Evolutionary conservation across 179 eudicot genomes (phyloP).

Genomic region (Gypsophila paniculata): DNA sequence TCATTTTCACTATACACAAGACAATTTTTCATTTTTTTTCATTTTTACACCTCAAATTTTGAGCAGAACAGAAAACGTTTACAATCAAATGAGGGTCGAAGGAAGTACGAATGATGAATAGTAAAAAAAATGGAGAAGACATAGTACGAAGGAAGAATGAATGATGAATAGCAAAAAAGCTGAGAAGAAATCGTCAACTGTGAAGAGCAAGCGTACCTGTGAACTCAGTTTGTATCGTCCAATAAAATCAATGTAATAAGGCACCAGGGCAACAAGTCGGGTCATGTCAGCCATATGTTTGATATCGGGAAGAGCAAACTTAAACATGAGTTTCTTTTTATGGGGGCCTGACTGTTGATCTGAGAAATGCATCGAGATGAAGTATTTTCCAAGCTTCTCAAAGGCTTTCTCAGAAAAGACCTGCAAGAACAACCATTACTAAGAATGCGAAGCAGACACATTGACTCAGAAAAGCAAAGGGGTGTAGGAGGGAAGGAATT

Average conservation of each 20-base stretch:
- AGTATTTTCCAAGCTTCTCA: slow-evolving; percentile 64
- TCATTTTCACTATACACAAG: too few species aligned
- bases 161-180: too few species aligned
- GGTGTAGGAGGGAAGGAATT: too few species aligned
- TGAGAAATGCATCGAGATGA: slow-evolving; percentile 92
- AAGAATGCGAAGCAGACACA: neutral
- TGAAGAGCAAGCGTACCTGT: slow-evolving; percentile 46
- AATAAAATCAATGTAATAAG: slow-evolving; percentile 85
- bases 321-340: slow-evolving; percentile 76
- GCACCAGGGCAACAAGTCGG: slow-evolving; percentile 79
- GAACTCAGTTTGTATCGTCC: slow-evolving; percentile 90
- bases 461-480: neutral
- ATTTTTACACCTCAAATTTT: neutral
- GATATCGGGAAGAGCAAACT: slow-evolving; percentile 75
- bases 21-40: too few species aligned
- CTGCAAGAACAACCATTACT: slow-evolving; percentile 31
- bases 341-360: slow-evolving; percentile 65
- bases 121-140: too few species aligned
- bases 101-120: too few species aligned
- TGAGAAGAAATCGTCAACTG: too few species aligned
- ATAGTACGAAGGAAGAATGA: too few species aligned
- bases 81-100: too few species aligned
- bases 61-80: too few species aligned
- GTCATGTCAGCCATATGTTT: slow-evolving; percentile 82
- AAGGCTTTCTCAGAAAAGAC: slow-evolving; percentile 84